phyloP scores from a whole-genome alignment of 2,329 filamentous ascomycete species.

The Zasmidium cellare region DNA sequence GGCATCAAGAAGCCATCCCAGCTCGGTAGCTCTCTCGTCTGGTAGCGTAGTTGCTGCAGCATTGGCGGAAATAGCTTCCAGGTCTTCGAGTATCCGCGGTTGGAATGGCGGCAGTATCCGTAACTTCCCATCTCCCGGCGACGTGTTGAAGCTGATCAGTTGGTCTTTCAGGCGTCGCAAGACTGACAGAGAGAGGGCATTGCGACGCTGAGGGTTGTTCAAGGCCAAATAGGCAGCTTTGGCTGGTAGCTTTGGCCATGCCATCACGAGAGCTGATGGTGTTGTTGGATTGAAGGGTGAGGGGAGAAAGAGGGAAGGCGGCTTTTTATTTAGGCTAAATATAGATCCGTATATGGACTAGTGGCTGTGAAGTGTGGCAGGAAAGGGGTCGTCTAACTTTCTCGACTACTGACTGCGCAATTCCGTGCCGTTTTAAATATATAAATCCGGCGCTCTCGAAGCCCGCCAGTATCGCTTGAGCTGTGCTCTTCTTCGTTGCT shows the following conservation, averaged over 20 bases:
- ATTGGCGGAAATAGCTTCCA: conserved; percentile 9
- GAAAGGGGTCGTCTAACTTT: background rate
- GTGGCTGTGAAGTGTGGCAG: no score
- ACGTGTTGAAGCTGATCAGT: conserved; percentile 19
- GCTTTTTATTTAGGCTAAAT: no score
- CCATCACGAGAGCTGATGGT: background rate
- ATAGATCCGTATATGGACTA: no score
- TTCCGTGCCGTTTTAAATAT: conserved; percentile 78
- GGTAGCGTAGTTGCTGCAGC: background rate
- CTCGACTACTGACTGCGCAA: conserved; percentile 43
- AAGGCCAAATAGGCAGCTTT: conserved; percentile 17
- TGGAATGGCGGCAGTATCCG: conserved; percentile 17
- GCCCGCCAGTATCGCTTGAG: conserved; percentile 70
- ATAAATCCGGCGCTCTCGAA: conserved; percentile 88
- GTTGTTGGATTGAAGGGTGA: no score
- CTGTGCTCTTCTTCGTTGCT: conserved; percentile 44
- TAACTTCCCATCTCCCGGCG: conserved; percentile 14
- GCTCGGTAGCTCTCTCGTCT: background rate
- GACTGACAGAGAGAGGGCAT: conserved; percentile 16
- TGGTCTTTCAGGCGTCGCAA: conserved; percentile 16
- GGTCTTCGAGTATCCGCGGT: conserved; percentile 10
- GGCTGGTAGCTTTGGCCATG: conserved; percentile 17
- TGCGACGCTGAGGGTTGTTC: conserved; percentile 17
- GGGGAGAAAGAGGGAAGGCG: no score
- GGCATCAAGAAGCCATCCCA: conserved; percentile 17